Conservation (phyloP, 1,139 yeast species). For the Kazachstania sp. region DNA sequence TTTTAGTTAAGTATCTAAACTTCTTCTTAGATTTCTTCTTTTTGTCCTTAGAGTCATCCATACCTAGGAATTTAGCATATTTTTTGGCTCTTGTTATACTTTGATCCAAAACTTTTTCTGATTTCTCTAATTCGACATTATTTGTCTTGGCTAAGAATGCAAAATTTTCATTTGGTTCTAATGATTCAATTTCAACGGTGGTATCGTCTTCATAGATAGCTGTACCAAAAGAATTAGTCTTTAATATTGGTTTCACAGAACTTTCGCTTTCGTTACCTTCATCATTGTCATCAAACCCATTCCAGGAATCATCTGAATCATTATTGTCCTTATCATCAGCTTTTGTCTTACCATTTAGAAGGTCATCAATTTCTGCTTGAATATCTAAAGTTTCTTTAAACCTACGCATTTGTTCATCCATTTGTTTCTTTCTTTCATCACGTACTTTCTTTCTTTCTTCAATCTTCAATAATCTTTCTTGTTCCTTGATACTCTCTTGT, state of each 20-base stretch:
- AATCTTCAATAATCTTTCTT: constrained; percentile 61
- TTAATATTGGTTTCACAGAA: constrained; percentile 35
- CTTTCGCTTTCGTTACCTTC: constrained; percentile 15
- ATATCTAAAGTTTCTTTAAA: constrained; percentile 49
- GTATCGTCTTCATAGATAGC: constrained; percentile 39
- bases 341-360: constrained; percentile 12
- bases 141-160: constrained; percentile 53
- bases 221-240: constrained; percentile 27
- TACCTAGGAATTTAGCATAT: constrained; percentile 58
- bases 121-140: constrained; percentile 52
- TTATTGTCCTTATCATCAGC: constrained; percentile 27
- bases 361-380: constrained; percentile 32
- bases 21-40: constrained; percentile 52
- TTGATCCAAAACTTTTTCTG: constrained; percentile 53
- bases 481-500: constrained; percentile 62
- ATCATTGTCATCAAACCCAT: constrained; percentile 33
- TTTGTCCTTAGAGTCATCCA: constrained; percentile 32
- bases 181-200: constrained; percentile 48
- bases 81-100: constrained; percentile 64
- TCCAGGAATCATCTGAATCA: constrained; percentile 35
- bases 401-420: constrained; percentile 53
- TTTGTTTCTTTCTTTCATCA: constrained; percentile 58
- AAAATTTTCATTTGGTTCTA: constrained; percentile 47
- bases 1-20: constrained; percentile 75
- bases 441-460: constrained; percentile 58